A percentile compares a stretch with the other conserved stretches of the same genome.
These are phyloP conservation scores for Sugiyamaella castrensis DNA, from an alignment of 1,139 yeast species.

Conservation along the genomic window DNA sequence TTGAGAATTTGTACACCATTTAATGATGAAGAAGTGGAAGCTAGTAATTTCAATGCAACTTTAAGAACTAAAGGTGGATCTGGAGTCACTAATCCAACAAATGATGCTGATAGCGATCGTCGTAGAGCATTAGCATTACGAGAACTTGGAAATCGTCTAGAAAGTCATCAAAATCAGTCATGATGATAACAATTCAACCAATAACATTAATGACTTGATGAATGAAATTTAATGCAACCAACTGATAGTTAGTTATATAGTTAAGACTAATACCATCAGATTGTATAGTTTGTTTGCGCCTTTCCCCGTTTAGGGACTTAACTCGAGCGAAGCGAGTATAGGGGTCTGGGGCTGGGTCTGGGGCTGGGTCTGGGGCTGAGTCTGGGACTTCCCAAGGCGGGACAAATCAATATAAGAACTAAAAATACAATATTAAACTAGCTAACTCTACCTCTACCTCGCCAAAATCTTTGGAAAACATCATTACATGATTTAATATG, in stretches of 20 bases:
- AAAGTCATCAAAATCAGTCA: too few relatives aligned
- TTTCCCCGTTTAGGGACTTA: too few relatives aligned
- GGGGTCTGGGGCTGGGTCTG: too few relatives aligned
- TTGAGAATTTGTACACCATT: constrained; percentile 62
- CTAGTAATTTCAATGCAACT: constrained; percentile 63
- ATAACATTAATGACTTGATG: too few relatives aligned
- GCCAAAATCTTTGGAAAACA: constrained; percentile 34
- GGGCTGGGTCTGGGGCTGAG: too few relatives aligned
- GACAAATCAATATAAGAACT: not conserved
- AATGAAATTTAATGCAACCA: too few relatives aligned
- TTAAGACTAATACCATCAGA: too few relatives aligned
- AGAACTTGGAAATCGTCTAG: constrained; percentile 13
- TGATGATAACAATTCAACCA: not conserved
- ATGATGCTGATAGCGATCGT: constrained; percentile 57
- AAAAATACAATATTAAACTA: constrained; percentile 1
- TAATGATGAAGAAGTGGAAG: constrained; percentile 67
- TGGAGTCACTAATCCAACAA: constrained; percentile 16
- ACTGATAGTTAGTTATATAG: too few relatives aligned
- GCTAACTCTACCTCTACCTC: constrained; percentile 11
- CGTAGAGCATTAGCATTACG: constrained; percentile 75
- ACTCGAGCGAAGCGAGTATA: too few relatives aligned
- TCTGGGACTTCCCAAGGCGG: too few relatives aligned
- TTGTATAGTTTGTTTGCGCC: too few relatives aligned
- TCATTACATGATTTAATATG: constrained; percentile 31
- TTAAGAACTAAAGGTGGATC: constrained; percentile 38